phyloP scores from a whole-genome alignment of 1,139 yeast genomes.

The Candida sp. region DNA sequence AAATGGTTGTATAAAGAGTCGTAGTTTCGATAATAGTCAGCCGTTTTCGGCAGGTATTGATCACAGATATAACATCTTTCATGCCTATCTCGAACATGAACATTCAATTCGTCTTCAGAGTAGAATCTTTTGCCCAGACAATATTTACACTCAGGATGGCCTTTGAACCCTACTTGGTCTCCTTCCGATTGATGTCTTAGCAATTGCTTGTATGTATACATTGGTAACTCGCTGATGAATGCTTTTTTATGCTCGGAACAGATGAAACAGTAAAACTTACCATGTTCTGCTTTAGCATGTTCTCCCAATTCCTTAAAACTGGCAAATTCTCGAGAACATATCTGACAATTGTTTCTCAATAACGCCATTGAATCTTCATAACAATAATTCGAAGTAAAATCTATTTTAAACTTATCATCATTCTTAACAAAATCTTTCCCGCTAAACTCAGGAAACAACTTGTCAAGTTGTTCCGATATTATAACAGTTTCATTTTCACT shows the following conservation, averaged over 20 bases:
- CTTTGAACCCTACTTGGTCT: slow-evolving; percentile 68
- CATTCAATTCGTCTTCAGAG: slow-evolving; percentile 81
- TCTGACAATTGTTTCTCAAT: slow-evolving; percentile 57
- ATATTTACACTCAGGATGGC: slow-evolving; percentile 89
- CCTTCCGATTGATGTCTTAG: slow-evolving; percentile 72
- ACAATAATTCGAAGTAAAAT: slow-evolving; percentile 47
- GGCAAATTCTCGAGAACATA: slow-evolving; percentile 48
- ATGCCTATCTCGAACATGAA: slow-evolving; percentile 81
- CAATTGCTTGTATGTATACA: slow-evolving; percentile 61
- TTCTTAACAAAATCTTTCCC: slow-evolving; percentile 24
- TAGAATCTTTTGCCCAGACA: slow-evolving; percentile 76
- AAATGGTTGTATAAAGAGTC: slow-evolving; percentile 75
- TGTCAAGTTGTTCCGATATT: slow-evolving; percentile 45
- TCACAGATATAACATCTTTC: slow-evolving; percentile 93
- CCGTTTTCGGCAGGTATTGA: slow-evolving; percentile 56
- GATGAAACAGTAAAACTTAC: slow-evolving; percentile 63
- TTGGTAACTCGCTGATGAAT: slow-evolving; percentile 66
- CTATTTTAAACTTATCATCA: slow-evolving; percentile 46
- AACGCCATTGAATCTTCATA: slow-evolving; percentile 45
- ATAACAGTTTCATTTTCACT: slow-evolving; percentile 60
- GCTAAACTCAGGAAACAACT: slow-evolving; percentile 36
- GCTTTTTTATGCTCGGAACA: slow-evolving; percentile 77
- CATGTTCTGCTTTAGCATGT: slow-evolving; percentile 65
- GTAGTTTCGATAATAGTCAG: slow-evolving; percentile 79
- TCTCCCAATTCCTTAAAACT: slow-evolving; percentile 58